Conservation (phyloP, 805 yeast genomes). For the Kazachstania bromeliacearum region DNA sequence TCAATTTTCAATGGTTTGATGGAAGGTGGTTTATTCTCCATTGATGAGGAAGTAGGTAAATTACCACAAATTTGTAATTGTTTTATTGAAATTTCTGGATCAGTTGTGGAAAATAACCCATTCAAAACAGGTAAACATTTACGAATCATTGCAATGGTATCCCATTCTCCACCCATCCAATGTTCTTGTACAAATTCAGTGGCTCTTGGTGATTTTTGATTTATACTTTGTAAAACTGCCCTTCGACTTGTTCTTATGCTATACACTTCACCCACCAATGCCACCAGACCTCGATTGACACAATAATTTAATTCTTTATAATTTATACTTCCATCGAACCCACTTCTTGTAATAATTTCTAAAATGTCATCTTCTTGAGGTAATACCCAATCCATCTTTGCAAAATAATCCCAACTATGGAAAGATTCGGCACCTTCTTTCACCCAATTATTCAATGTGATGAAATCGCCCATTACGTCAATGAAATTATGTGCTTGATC, state of each 20-base stretch:
- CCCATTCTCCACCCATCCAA: conserved; percentile 23
- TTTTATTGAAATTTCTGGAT: neutral
- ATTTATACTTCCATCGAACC: conserved; percentile 29
- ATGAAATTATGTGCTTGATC: conserved; percentile 43
- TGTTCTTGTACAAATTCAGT: conserved; percentile 17
- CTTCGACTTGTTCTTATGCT: conserved; percentile 9
- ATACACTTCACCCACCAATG: conserved; percentile 37
- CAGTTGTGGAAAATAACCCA: neutral
- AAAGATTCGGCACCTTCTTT: conserved; percentile 6
- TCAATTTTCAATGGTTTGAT: neutral
- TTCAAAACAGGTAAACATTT: conserved; percentile 9
- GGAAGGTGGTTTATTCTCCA: neutral
- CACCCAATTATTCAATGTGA: conserved; percentile 35
- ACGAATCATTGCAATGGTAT: conserved; percentile 14
- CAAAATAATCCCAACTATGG: conserved; percentile 15
- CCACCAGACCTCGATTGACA: conserved; percentile 46
- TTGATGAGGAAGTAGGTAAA: conserved; percentile 8
- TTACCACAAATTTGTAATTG: conserved; percentile 14
- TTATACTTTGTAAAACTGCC: conserved; percentile 10
- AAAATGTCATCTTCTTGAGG: conserved; percentile 36
- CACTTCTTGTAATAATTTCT: conserved; percentile 32
- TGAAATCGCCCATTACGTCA: conserved; percentile 59
- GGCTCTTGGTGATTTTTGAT: conserved; percentile 14
- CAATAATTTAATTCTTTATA: conserved; percentile 36
- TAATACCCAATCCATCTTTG: conserved; percentile 31